Conservation (phyloP, 257 asterid genomes). For the Coffea eugenioides region DNA sequence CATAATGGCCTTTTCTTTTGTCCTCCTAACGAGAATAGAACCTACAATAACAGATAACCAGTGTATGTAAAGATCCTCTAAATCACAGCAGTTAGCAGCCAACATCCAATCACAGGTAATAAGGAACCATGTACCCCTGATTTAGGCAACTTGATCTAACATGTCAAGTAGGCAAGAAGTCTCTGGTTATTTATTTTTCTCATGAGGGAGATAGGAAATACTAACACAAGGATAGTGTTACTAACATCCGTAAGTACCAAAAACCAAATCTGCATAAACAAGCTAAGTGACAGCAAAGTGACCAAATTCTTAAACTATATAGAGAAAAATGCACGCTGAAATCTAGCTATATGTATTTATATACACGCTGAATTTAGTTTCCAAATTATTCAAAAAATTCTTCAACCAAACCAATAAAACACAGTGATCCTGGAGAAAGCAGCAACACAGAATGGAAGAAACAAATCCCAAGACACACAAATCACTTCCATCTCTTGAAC, state of each 20-base stretch:
- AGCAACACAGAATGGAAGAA: not conserved
- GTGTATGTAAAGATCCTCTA: not conserved
- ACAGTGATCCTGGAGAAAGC: not conserved
- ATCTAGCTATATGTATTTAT: not conserved
- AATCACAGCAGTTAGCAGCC: not conserved
- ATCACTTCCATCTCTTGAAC: conserved; percentile 50
- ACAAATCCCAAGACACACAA: not conserved
- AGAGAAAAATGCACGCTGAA: not conserved
- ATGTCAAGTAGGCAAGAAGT: not conserved
- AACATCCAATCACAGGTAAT: not conserved
- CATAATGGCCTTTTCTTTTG: not conserved
- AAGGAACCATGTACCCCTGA: not conserved
- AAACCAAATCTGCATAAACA: not conserved
- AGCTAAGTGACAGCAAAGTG: too few relatives aligned
- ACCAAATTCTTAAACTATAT: not conserved
- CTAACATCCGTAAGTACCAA: not conserved
- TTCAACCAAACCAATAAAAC: not conserved
- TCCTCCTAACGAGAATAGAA: not conserved
- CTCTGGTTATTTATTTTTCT: too few relatives aligned
- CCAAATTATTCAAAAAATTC: not conserved
- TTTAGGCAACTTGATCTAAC: not conserved
- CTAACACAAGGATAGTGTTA: too few relatives aligned
- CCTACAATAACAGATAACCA: not conserved
- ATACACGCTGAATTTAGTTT: not conserved
- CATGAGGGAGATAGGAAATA: not conserved